Conservation (phyloP, 495 filamentous ascomycete species). For the Penicillium paxilli region DNA sequence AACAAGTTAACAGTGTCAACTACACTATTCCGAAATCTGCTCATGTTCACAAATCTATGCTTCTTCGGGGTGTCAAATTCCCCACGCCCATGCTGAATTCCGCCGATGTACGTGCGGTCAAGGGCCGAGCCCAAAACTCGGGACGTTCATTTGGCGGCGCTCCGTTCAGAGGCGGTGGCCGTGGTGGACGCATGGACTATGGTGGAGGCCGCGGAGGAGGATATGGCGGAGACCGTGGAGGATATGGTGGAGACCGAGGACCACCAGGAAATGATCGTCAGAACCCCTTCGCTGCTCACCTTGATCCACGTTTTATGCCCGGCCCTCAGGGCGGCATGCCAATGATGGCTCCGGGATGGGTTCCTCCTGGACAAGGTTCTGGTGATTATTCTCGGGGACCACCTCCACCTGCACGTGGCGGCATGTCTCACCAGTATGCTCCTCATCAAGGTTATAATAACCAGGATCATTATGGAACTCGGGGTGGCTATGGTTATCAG, state of each 20-base stretch:
- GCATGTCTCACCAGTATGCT: constrained; percentile 27
- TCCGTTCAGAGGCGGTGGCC: constrained; percentile 52
- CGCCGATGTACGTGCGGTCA: constrained; percentile 69
- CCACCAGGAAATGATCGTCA: constrained; percentile 27
- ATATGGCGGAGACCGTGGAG: constrained; percentile 24
- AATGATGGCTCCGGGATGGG: constrained; percentile 39
- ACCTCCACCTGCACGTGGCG: constrained; percentile 43
- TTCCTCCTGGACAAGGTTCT: constrained; percentile 32
- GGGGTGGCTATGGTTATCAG: too few relatives aligned
- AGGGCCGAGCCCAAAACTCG: constrained; percentile 55
- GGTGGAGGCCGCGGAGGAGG: too few relatives aligned
- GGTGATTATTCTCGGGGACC: constrained; percentile 40
- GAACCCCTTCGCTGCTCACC: constrained; percentile 56
- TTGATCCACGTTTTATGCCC: constrained; percentile 51
- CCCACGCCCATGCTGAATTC: constrained; percentile 66
- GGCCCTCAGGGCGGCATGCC: constrained; percentile 27
- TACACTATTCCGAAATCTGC: constrained; percentile 76
- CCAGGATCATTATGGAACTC: constrained; percentile 28
- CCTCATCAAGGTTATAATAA: constrained; percentile 31
- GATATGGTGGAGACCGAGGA: background rate
- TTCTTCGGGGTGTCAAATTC: constrained; percentile 80
- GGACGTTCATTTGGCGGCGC: constrained; percentile 67
- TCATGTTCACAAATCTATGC: constrained; percentile 87
- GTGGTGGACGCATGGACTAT: constrained; percentile 57
- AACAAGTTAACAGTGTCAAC: constrained; percentile 60